Conservation (phyloP, 768 basidiomycete species). For the Neoboletus subvelutipes region DNA sequence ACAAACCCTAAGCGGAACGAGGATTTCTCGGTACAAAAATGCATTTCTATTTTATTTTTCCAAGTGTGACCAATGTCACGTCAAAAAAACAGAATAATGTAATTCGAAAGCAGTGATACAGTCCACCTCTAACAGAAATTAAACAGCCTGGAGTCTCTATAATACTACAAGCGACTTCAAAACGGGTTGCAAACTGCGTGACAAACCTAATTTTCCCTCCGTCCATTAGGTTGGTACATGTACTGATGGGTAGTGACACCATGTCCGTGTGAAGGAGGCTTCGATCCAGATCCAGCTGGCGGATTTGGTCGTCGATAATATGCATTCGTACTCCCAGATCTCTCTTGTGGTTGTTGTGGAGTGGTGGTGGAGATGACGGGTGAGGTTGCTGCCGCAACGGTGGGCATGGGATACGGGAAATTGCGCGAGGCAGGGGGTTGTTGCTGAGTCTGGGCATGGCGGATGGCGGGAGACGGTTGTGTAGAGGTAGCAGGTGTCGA, state of each 20-base stretch:
- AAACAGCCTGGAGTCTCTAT: slow-evolving; percentile 3
- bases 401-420: slow-evolving; percentile 73
- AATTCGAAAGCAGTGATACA: slow-evolving; percentile 12
- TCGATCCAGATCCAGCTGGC: slow-evolving; percentile 23
- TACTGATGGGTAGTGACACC: slow-evolving; percentile 40
- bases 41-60: background rate
- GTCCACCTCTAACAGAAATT: slow-evolving; percentile 1
- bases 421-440: slow-evolving; percentile 25
- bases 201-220: slow-evolving; percentile 26
- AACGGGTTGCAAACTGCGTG: background rate
- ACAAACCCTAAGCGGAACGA: slow-evolving; percentile 20
- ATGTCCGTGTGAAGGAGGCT: slow-evolving; percentile 22
- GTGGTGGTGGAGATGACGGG: slow-evolving; percentile 48
- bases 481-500: slow-evolving; percentile 33
- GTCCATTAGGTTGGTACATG: slow-evolving; percentile 48
- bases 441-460: slow-evolving; percentile 32
- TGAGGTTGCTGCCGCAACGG: slow-evolving; percentile 60
- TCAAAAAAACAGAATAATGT: slow-evolving; percentile 13
- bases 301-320: slow-evolving; percentile 55
- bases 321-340: slow-evolving; percentile 34
- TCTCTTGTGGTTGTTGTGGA: slow-evolving; percentile 38
- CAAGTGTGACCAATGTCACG: slow-evolving; percentile 24
- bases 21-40: background rate
- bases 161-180: slow-evolving; percentile 4
- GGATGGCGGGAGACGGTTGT: slow-evolving; percentile 37